Evolutionary conservation across 805 yeast genomes (phyloP), one percentile per base, ranked within the genome.

Genomic region (Starmerella gropengiesseri): DNA sequence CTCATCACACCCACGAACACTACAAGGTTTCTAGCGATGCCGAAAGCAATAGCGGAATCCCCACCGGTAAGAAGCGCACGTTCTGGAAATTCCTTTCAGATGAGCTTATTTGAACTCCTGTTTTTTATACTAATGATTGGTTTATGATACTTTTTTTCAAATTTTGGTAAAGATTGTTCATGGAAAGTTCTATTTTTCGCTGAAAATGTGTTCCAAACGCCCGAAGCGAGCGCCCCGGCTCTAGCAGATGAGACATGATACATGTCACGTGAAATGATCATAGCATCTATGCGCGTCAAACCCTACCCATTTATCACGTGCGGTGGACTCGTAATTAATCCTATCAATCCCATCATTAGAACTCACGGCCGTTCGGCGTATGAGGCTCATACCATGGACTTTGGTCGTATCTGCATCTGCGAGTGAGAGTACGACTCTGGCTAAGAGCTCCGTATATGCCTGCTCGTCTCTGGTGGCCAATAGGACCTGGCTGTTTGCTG

Each of bases 321-420:
- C n/a, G n/a, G n/a, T n/a, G n/a, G n/a, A n/a, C n/a, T n/a, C n/a
- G n/a, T n/a, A 3, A 23, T 34, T 23, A n/a, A 23, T 23, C 37
- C 28, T 34, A 34, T 34, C 37, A 23, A 34, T 34, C 20, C 16
- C 37, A 34, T 34, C 37, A 23, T 2, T 13, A 5, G 13, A 8
- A 34, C n/a, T n/a, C n/a, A n/a, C n/a, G n/a, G 20, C 21, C 37
- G 17, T n/a, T 27, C 7, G 30, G 5, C 13, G 29, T 21, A 34
- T 34, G 37, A 12, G 20, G 4, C 14, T 34, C 4, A n/a, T n/a
- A n/a, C 29, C 16, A 8, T 34, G 28, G 28, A n/a, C 37, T 7
- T 2, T 34, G 29, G 14, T 23, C 7, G 21, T 29, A 3, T 16
- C 14, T 6, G 36, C 35, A 3, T 12, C 13, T 4, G 35, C 35